Percentiles rank a stretch among this genome's conserved stretches.
These are phyloP conservation scores for Macrophomina phaseolina DNA, from an alignment of 2,329 filamentous ascomycete genomes.

Conservation along the genomic window DNA sequence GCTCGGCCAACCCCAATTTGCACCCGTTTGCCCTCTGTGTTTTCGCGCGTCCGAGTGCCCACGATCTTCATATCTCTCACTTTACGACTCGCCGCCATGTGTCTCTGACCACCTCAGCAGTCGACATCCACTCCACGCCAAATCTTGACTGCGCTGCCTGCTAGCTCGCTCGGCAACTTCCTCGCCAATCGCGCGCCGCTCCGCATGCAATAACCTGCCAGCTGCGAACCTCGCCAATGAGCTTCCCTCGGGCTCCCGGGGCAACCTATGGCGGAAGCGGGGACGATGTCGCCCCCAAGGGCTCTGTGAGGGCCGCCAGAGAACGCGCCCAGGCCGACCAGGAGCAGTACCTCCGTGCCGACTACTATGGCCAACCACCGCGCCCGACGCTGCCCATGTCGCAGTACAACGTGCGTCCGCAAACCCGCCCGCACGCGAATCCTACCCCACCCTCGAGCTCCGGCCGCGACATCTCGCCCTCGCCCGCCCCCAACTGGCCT, in stretches of 20 bases:
- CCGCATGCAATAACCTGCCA: constrained; percentile 37
- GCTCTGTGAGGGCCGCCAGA: constrained; percentile 45
- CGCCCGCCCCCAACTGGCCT: constrained; percentile 54
- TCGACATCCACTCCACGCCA: background rate
- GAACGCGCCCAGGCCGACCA: constrained; percentile 39
- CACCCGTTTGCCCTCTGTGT: constrained; percentile 11
- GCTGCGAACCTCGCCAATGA: constrained; percentile 39
- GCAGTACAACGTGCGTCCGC: constrained; percentile 31
- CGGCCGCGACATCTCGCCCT: constrained; percentile 30
- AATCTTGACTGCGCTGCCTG: constrained; percentile 5
- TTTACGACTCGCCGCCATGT: constrained; percentile 11
- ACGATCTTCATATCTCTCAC: constrained; percentile 8
- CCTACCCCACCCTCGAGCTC: constrained; percentile 32
- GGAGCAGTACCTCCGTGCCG: constrained; percentile 35
- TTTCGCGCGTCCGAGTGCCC: constrained; percentile 10
- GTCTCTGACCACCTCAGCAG: constrained; percentile 16
- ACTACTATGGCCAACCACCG: constrained; percentile 37
- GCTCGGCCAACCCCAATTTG: background rate
- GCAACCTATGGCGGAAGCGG: constrained; percentile 37
- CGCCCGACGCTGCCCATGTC: constrained; percentile 43
- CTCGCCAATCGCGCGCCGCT: constrained; percentile 16
- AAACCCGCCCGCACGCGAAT: constrained; percentile 30
- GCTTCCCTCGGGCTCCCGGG: constrained; percentile 43
- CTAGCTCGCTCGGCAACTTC: constrained; percentile 7
- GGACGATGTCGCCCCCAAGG: constrained; percentile 36